A percentile compares a stretch with the other conserved stretches of the same genome.
phyloP scores from a whole-genome alignment of 352 stramenopile genomes.

The Thalassiosira mediterranea region DNA sequence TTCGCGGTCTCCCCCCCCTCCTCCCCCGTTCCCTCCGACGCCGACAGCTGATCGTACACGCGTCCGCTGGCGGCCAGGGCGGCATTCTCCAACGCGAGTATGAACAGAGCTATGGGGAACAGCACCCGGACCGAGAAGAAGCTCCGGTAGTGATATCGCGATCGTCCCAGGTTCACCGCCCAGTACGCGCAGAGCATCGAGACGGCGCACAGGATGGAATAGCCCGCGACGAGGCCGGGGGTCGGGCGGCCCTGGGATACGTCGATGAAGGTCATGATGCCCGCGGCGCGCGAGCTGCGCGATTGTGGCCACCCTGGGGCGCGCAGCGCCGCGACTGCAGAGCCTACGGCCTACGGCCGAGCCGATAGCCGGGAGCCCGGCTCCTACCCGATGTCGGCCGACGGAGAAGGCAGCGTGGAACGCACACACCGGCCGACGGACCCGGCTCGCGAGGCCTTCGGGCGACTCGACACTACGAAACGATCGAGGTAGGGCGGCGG shows the following conservation, averaged over 20 bases:
- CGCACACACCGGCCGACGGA: no score
- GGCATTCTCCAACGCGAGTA: slow-evolving; percentile 48
- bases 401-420: no score
- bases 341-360: no score
- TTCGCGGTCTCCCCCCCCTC: no score
- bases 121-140: slow-evolving; percentile 51
- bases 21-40: not conserved
- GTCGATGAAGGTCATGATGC: slow-evolving; percentile 58
- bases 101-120: slow-evolving; percentile 45
- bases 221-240: slow-evolving; percentile 45
- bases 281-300: no score
- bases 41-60: slow-evolving; percentile 32
- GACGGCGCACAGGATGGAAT: slow-evolving; percentile 40
- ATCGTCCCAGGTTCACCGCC: slow-evolving; percentile 36
- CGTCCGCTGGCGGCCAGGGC: slow-evolving; percentile 21
- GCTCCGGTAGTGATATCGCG: slow-evolving; percentile 37
- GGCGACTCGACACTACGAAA: no score
- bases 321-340: no score
- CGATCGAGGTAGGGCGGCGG: no score
- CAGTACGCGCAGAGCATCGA: slow-evolving; percentile 23
- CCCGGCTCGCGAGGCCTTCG: no score
- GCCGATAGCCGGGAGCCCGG: no score
- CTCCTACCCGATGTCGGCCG: no score
- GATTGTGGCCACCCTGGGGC: no score
- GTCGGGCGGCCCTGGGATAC: slow-evolving; percentile 14